Conservation (phyloP, 805 yeast species). For the Teunomyces cretensis region DNA sequence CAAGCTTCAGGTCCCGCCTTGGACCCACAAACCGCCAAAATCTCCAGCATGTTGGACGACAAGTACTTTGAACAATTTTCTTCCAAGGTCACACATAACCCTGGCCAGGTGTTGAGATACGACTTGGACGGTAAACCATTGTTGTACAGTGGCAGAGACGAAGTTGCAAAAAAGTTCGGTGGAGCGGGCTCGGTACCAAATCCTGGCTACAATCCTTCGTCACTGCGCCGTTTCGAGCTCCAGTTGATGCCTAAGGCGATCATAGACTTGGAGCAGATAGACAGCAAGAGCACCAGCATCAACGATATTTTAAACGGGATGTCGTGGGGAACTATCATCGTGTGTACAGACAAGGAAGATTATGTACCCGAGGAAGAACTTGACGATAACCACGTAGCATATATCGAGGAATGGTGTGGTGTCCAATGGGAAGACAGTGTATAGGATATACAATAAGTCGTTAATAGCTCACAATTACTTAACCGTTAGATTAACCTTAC, state of each 20-base stretch:
- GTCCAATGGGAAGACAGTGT: constrained; percentile 77
- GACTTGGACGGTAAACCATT: constrained; percentile 79
- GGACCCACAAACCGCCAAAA: constrained; percentile 21
- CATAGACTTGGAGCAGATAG: constrained; percentile 66
- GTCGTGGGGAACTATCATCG: constrained; percentile 96
- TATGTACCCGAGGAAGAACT: constrained; percentile 46
- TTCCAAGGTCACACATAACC: constrained; percentile 73
- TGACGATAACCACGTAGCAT: constrained; percentile 71
- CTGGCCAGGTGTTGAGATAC: constrained; percentile 83
- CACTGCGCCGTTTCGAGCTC: constrained; percentile 69
- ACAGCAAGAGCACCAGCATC: constrained; percentile 15
- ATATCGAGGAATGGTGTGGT: constrained; percentile 75
- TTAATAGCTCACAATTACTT: not conserved
- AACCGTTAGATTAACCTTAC: too few relatives aligned
- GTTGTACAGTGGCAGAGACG: constrained; percentile 64
- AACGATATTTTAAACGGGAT: constrained; percentile 66
- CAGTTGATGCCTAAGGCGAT: constrained; percentile 95
- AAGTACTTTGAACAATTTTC: constrained; percentile 77
- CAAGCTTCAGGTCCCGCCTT: constrained; percentile 10
- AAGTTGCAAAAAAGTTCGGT: constrained; percentile 44
- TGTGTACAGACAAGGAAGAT: constrained; percentile 75
- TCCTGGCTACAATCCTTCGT: constrained; percentile 61
- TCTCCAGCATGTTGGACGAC: constrained; percentile 65
- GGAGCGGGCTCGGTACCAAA: constrained; percentile 47
- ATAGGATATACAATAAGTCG: not conserved